These are phyloP conservation scores for Grosmannia penicillata DNA, from an alignment of 2,329 filamentous ascomycete genomes.

Conservation along the genomic window DNA sequence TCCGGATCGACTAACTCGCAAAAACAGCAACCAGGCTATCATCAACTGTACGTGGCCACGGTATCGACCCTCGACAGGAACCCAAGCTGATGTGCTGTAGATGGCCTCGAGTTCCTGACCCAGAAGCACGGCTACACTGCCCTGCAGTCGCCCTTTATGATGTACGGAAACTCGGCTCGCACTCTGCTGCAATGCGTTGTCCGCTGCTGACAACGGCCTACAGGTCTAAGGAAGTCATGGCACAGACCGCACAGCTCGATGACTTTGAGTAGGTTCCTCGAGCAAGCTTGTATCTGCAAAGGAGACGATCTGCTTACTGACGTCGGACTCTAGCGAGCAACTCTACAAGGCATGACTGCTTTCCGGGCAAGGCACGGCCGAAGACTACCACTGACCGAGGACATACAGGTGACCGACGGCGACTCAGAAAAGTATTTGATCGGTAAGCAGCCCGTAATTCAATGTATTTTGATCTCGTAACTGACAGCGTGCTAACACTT, in stretches of 20 bases:
- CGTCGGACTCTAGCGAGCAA: conserved; percentile 51
- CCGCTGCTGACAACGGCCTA: not conserved
- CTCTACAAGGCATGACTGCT: conserved; percentile 55
- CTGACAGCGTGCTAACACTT: not conserved
- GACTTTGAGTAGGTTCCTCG: conserved; percentile 54
- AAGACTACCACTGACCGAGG: no score
- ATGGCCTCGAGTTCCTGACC: conserved; percentile 79
- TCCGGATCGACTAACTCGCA: not conserved
- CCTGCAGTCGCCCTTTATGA: conserved; percentile 82
- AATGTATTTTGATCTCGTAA: not conserved
- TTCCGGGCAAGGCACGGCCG: no score
- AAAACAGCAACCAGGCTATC: conserved; percentile 57
- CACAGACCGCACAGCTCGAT: conserved; percentile 91
- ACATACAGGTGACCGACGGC: conserved; percentile 62
- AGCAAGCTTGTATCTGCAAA: not conserved
- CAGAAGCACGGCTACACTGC: conserved; percentile 61
- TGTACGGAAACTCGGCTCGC: conserved; percentile 35
- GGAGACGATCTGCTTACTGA: not conserved
- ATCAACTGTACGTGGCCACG: conserved; percentile 49
- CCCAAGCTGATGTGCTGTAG: conserved; percentile 1
- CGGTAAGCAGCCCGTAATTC: no score
- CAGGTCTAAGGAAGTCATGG: conserved; percentile 75
- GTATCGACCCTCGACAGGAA: not conserved
- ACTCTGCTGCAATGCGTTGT: no score
- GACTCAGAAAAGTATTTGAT: conserved; percentile 71